Percentiles rank a stretch among this genome's conserved stretches.
These are phyloP conservation scores for Kwoniella bestiolae DNA, from an alignment of 768 basidiomycete genomes.

Conservation along the genomic window DNA sequence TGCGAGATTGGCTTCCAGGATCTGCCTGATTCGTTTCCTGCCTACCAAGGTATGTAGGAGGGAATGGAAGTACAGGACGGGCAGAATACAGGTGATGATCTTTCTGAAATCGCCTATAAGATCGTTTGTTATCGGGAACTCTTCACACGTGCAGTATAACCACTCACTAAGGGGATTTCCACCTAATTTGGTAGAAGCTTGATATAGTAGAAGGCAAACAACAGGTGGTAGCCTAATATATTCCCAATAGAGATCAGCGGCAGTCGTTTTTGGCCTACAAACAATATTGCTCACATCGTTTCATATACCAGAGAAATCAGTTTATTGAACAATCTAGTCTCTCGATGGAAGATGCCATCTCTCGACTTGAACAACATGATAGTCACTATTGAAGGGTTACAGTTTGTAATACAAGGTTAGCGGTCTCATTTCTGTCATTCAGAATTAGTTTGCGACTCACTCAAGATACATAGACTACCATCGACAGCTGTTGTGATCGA, in stretches of 20 bases:
- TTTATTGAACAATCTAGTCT: conserved; percentile 11
- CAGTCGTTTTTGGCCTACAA: background rate
- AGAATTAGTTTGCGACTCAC: too few relatives aligned
- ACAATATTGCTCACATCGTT: conserved; percentile 4
- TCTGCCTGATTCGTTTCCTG: background rate
- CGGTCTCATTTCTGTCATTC: too few relatives aligned
- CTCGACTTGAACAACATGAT: conserved; percentile 14
- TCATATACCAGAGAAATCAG: conserved; percentile 5
- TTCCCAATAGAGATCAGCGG: background rate
- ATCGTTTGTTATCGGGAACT: too few relatives aligned
- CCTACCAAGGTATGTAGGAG: conserved; percentile 2
- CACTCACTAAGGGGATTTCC: background rate
- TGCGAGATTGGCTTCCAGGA: background rate
- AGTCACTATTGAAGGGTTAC: too few relatives aligned
- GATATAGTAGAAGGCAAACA: conserved; percentile 1
- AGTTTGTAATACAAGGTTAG: too few relatives aligned
- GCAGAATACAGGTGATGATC: background rate
- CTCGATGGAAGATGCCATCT: conserved; percentile 2
- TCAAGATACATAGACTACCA: conserved; percentile 10
- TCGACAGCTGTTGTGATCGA: conserved; percentile 6
- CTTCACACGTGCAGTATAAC: too few relatives aligned
- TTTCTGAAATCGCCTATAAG: background rate
- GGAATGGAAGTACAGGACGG: conserved; percentile 7
- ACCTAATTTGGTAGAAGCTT: background rate
- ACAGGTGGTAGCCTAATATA: conserved; percentile 9